Base-by-base conservation (phyloP, 495 filamentous ascomycete species). In the Astrothelium macrocarpum region DNA sequence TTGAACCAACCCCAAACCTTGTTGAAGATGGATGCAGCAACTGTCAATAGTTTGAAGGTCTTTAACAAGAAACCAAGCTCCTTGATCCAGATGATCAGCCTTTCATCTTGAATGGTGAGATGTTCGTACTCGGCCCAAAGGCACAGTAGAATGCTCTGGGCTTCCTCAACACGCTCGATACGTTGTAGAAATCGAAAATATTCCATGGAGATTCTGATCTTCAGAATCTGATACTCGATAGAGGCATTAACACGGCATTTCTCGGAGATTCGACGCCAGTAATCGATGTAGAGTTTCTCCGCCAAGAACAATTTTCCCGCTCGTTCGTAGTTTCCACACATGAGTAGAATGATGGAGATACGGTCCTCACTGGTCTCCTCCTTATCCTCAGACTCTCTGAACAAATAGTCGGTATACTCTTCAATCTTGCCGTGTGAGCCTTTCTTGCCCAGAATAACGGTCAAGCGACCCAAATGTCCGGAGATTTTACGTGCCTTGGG, bases 1-100 rank as follows among this genome's bases (percentile, higher is more conserved):
- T 56, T 56, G 49, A 56, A 56, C 49, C 49, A 56, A 9, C 23
- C 49, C 49, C 49, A 56, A 20, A 56, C 49, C 25, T 56, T 56
- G 25, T 25, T 29, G 16, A 56, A 56, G 16, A 56, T 29, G 25
- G 49, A 56, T 20, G 29, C 49, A 56, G 49, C 49, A 29, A 29
- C 25, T 25, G 49, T 56, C 7, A 56, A 25, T 25, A 56, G 25
- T 5, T 25, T 25, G 29, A 56, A 56, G 20, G 49, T 9, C 25
- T 56, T 56, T n/a, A 56, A 56, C 7, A 56, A 9, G 11, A 25
- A 28, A 10, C 49, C 49, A 29, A 56, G 20, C 25, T 56, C 49
- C 4, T 56, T 56, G 49, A 56, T 56, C 20, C 49, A 25, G 29
- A 56, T 26, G 5, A 56, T 56, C 23, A 56, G 25, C 2, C 23